Percentiles rank a stretch among this genome's conserved stretches.
These are phyloP conservation scores for Epichloe uncinata DNA, from an alignment of 2,329 filamentous ascomycete species.

Conservation along the genomic window DNA sequence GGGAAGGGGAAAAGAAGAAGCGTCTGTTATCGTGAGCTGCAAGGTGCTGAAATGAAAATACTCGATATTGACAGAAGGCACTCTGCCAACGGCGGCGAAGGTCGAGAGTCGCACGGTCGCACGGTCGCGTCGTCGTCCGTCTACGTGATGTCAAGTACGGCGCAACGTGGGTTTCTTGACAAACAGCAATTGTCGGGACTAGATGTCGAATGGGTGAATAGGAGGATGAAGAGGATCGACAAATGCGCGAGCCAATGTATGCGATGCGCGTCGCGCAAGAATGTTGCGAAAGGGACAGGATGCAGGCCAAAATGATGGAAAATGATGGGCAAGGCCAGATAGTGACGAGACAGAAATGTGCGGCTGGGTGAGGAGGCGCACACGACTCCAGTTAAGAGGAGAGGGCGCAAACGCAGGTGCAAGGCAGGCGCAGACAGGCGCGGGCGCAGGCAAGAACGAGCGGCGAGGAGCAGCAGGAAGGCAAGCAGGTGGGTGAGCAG, in stretches of 20 bases:
- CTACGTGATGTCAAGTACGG: not conserved
- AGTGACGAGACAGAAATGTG: conserved; percentile 2
- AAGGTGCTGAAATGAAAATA: not conserved
- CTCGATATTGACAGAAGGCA: not conserved
- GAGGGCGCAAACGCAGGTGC: conserved; percentile 6
- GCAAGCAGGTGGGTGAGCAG: not conserved
- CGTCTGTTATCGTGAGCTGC: not conserved
- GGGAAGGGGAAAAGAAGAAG: not conserved
- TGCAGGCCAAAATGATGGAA: not conserved
- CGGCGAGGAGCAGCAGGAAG: not conserved
- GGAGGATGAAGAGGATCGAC: too few relatives aligned
- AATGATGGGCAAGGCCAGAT: not conserved
- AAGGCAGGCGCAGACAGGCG: conserved; percentile 5
- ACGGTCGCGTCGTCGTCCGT: not conserved
- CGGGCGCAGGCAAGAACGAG: conserved; percentile 6
- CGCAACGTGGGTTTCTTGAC: not conserved
- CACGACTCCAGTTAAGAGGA: conserved; percentile 1
- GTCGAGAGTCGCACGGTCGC: not conserved
- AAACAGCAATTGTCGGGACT: not conserved
- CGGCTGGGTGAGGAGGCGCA: conserved; percentile 3
- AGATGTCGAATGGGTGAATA: not conserved
- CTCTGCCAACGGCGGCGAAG: not conserved
- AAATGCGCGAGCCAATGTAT: not conserved
- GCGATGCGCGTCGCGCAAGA: not conserved
- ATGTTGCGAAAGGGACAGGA: not conserved